A percentile compares a stretch with the other conserved stretches of the same genome.
These are phyloP conservation scores for Xerophyta viscosa DNA, from an alignment of 106 monocot genomes.

Conservation along the genomic window DNA sequence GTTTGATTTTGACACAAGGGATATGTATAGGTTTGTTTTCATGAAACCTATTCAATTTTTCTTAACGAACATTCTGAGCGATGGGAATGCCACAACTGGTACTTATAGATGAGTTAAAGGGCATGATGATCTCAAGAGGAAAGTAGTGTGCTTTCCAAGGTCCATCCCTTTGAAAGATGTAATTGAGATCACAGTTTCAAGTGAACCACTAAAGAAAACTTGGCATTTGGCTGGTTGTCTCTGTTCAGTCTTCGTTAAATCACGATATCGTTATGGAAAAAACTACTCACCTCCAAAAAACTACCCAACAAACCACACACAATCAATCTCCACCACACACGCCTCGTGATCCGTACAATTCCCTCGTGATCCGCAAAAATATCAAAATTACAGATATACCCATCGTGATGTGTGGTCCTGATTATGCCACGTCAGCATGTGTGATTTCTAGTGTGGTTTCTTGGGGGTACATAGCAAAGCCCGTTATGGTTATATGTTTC, in stretches of 20 bases:
- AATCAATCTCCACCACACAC: no score
- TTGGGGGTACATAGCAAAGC: no score
- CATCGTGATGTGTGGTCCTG: no score
- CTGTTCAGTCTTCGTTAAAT: constrained; percentile 1
- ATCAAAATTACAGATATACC: no score
- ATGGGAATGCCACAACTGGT: constrained; percentile 47
- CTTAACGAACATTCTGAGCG: constrained; percentile 48
- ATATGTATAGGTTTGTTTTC: constrained; percentile 53
- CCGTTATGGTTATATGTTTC: no score
- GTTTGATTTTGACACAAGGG: constrained; percentile 88
- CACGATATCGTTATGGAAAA: no score
- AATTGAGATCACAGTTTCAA: constrained; percentile 38
- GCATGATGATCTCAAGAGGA: constrained; percentile 63
- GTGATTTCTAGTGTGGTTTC: no score
- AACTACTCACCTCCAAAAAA: no score
- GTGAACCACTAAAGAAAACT: constrained; percentile 40
- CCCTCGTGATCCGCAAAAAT: no score
- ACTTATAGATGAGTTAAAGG: constrained; percentile 34
- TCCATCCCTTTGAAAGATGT: constrained; percentile 53
- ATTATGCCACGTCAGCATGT: no score
- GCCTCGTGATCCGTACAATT: no score
- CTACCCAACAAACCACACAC: no score
- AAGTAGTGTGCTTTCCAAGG: constrained; percentile 73
- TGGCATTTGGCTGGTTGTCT: constrained; percentile 73
- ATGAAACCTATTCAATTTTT: constrained; percentile 70